A percentile compares a stretch with the other conserved stretches of the same genome.
phyloP scores from a whole-genome alignment of 352 stramenopile species.

The Globisporangium acanthophoron region DNA sequence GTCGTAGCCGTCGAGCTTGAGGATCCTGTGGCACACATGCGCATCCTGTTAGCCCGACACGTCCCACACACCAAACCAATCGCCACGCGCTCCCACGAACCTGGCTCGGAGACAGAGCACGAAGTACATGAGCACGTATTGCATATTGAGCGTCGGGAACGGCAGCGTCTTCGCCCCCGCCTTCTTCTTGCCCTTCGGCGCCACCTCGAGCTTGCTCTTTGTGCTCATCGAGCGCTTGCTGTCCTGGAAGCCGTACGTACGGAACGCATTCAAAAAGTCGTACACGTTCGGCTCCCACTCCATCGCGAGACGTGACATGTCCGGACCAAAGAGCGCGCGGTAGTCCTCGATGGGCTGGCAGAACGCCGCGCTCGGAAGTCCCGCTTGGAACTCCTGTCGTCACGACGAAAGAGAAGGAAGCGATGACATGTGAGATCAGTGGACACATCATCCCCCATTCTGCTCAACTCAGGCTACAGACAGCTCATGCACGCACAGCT shows the following conservation, averaged over 20 bases:
- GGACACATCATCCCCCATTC: no score
- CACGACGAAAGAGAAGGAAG: neutral
- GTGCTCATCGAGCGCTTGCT: slow-evolving; percentile 81
- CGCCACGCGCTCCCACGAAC: slow-evolving; percentile 7
- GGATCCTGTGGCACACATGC: slow-evolving; percentile 13
- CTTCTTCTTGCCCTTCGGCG: slow-evolving; percentile 18
- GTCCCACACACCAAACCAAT: neutral
- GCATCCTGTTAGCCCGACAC: neutral
- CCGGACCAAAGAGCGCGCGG: slow-evolving; percentile 23
- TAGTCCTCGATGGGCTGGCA: slow-evolving; percentile 50
- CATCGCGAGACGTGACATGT: slow-evolving; percentile 40
- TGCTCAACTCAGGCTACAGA: no score
- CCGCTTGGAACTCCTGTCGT: slow-evolving; percentile 34
- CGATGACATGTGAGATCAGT: no score
- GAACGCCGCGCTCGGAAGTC: slow-evolving; percentile 45
- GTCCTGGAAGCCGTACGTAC: slow-evolving; percentile 74
- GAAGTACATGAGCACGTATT: slow-evolving; percentile 70
- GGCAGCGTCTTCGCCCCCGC: slow-evolving; percentile 22
- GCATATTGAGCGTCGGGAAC: slow-evolving; percentile 80
- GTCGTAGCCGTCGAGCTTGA: slow-evolving; percentile 67
- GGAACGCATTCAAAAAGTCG: slow-evolving; percentile 75
- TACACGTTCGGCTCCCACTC: slow-evolving; percentile 67
- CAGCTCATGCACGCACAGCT: neutral
- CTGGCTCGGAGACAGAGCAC: slow-evolving; percentile 68
- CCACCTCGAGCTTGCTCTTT: slow-evolving; percentile 64